Evolutionary conservation across 371 early-diverging fungal species (phyloP), one percentile per base, ranked within the genome.

Genomic region (Rhizopus stolonifer): DNA sequence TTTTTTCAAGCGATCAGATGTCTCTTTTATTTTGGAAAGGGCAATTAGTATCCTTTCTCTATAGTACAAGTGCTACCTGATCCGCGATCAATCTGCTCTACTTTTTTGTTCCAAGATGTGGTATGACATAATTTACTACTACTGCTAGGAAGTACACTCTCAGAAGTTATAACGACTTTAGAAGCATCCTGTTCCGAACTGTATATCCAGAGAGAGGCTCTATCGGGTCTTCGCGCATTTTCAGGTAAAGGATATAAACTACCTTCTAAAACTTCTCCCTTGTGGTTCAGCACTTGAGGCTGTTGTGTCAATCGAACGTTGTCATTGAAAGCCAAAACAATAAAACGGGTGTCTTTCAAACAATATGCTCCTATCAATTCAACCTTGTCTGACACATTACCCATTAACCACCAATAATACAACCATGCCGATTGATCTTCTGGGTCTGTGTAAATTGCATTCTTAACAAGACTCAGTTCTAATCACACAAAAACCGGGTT

Each of bases 341-440:
- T 24, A 11, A 54, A 9, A 3, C 44, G 26, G 6, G 60, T 32
- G 6, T 49, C 52, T 9, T 55, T 46, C 3, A 60, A 17, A 9
- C 47, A 42, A 32, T 54, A 69, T 3, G 63, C 70, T 17, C 70
- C 70, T n/a, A 51, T 21, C 9, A 61, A 38, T 11, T 45, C 33
- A 0, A 72, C 58, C 13, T 46, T 21, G n/a, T 65, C 56, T 8
- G 58, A 51, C 5, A 57, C 64, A 67, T 78, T 64, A 2, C 89
- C 92, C 17, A 94, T 66, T 29, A 96, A 69, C 92, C 94, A 95
- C 52, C 90, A 82, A 49, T 92, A 87, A 72, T 98, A 95, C 6
- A 98, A 69, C 96, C 96, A 98, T 13, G 95, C 95, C 50, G 89
- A 88, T 61, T 96, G 96, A 71, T 98, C 96, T n/a, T 88, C 88